These are phyloP conservation scores for Penicillium canariense DNA, from an alignment of 495 filamentous ascomycete genomes.

Conservation along the genomic window DNA sequence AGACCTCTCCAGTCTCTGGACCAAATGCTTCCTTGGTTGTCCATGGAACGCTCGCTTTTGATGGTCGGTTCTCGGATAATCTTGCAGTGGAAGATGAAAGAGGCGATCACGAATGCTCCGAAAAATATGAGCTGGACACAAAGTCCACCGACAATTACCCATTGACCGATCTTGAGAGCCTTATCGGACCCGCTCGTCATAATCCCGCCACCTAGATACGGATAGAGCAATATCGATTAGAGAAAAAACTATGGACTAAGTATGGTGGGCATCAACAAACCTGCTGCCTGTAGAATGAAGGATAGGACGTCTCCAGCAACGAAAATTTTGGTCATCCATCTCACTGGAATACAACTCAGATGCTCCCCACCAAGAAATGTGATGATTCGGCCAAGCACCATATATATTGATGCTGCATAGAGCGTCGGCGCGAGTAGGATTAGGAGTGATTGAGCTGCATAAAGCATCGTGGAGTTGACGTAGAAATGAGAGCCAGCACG, in stretches of 20 bases:
- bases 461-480: conserved; percentile 12
- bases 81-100: conserved; percentile 34
- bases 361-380: conserved; percentile 37
- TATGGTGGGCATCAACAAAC: conserved; percentile 3
- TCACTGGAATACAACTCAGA: conserved; percentile 12
- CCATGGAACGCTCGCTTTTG: conserved; percentile 7
- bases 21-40: conserved; percentile 25
- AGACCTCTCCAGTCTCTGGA: conserved; percentile 36
- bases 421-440: conserved; percentile 44
- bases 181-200: conserved; percentile 12
- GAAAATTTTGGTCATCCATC: conserved; percentile 28
- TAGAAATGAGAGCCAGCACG: conserved; percentile 34
- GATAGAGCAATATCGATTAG: not conserved
- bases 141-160: conserved; percentile 41
- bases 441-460: conserved; percentile 30
- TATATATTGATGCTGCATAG: conserved; percentile 55
- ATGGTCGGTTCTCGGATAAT: conserved; percentile 22
- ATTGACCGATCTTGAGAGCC: conserved; percentile 27
- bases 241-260: not conserved
- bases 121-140: conserved; percentile 41
- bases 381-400: conserved; percentile 51
- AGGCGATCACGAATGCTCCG: conserved; percentile 33
- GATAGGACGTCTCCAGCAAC: conserved; percentile 31
- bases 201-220: conserved; percentile 15
- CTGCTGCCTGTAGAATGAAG: conserved; percentile 25